Evolutionary conservation across 805 yeast genomes (phyloP).

Genomic region (Kluyveromyces lactis): DNA sequence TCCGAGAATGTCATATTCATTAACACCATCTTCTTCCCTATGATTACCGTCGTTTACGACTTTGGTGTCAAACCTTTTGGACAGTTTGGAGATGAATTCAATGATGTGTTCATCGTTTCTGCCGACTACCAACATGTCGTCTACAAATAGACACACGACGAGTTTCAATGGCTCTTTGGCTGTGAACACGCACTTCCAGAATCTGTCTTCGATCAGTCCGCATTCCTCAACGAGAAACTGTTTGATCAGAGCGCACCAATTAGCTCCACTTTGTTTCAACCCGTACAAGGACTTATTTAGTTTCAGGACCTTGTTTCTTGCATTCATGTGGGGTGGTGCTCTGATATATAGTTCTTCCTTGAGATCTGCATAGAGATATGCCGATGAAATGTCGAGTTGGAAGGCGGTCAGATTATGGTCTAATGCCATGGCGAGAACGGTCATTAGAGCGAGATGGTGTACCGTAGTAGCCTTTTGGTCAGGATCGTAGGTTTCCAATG

Average conservation of each 20-base stretch:
- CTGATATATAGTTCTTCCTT: no score
- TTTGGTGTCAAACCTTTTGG: slow-evolving; percentile 9
- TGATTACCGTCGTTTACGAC: slow-evolving; percentile 8
- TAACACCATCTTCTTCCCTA: slow-evolving; percentile 4
- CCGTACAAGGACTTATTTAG: no score
- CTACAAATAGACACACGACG: slow-evolving; percentile 9
- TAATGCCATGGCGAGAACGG: no score
- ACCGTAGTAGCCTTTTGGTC: slow-evolving; percentile 7
- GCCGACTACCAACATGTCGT: slow-evolving; percentile 11
- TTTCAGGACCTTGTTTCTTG: no score
- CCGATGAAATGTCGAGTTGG: no score
- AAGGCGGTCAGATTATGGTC: no score
- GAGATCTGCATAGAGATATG: no score
- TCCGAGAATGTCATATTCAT: slow-evolving; percentile 12
- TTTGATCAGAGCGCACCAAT: slow-evolving; percentile 5
- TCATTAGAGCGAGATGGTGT: no score
- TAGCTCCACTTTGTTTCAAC: no score
- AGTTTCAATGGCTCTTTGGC: slow-evolving; percentile 1
- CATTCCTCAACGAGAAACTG: background rate
- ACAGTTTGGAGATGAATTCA: background rate
- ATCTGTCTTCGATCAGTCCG: slow-evolving; percentile 5
- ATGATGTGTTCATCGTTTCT: background rate
- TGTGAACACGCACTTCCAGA: slow-evolving; percentile 11
- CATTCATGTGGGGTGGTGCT: no score
- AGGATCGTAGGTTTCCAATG: slow-evolving; percentile 7